Conservation (phyloP, 495 filamentous ascomycete genomes). For the Diplogelasinospora grovesii region DNA sequence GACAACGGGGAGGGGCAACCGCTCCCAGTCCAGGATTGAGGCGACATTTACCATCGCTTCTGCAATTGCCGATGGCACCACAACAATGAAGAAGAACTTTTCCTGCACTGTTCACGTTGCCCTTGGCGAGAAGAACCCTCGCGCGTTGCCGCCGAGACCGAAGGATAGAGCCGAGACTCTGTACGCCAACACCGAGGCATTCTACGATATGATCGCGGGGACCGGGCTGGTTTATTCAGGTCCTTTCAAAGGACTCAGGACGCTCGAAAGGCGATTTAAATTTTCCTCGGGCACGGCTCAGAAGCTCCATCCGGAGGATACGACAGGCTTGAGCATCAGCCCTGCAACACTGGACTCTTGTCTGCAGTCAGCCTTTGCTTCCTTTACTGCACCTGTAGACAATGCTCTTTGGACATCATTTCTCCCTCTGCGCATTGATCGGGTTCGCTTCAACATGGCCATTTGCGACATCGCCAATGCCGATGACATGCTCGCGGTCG, state of each 20-base stretch:
- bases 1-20: not conserved
- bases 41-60: conserved; percentile 34
- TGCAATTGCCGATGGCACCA: conserved; percentile 25
- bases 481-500: conserved; percentile 24
- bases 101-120: conserved; percentile 24
- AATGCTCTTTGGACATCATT: conserved; percentile 39
- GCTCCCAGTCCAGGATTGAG: conserved; percentile 20
- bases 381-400: conserved; percentile 41
- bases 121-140: conserved; percentile 20
- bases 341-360: conserved; percentile 42
- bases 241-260: conserved; percentile 32
- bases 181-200: conserved; percentile 25
- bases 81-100: conserved; percentile 33
- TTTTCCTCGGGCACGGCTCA: conserved; percentile 35
- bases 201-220: conserved; percentile 40
- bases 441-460: conserved; percentile 34
- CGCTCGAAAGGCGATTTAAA: conserved; percentile 37
- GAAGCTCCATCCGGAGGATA: conserved; percentile 25
- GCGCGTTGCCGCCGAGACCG: conserved; percentile 19
- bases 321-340: conserved; percentile 33
- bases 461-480: conserved; percentile 16
- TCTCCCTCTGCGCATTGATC: conserved; percentile 30
- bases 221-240: conserved; percentile 37
- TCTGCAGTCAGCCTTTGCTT: conserved; percentile 40
- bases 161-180: conserved; percentile 26